phyloP scores from a whole-genome alignment of 2,329 filamentous ascomycete genomes.

The Pseudocercospora musae region DNA sequence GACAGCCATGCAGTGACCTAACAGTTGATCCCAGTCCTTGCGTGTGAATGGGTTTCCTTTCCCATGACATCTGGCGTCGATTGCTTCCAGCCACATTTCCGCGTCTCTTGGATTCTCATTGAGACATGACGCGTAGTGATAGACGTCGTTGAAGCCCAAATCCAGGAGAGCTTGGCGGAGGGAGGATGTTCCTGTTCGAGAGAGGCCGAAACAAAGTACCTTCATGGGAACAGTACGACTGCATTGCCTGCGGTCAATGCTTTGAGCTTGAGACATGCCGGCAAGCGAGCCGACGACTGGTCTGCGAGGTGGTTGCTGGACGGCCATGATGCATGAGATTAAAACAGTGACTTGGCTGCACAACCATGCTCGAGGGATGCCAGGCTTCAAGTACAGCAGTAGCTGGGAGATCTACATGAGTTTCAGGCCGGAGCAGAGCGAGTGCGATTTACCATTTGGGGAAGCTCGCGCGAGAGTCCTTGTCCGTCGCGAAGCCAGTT shows the following conservation, averaged over 20 bases:
- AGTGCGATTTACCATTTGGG: too few relatives aligned
- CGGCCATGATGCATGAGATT: background rate
- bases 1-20: constrained; percentile 34
- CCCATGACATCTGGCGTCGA: constrained; percentile 13
- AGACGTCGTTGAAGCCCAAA: constrained; percentile 61
- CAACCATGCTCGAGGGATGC: too few relatives aligned
- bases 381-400: too few relatives aligned
- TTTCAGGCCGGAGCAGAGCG: too few relatives aligned
- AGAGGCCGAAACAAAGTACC: constrained; percentile 62
- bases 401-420: too few relatives aligned
- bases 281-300: constrained; percentile 9
- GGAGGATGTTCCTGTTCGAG: constrained; percentile 63
- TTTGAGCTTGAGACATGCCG: constrained; percentile 5
- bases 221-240: constrained; percentile 53
- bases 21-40: constrained; percentile 32
- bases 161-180: constrained; percentile 52
- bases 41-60: constrained; percentile 10
- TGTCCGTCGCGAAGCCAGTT: too few relatives aligned
- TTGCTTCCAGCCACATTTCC: constrained; percentile 24
- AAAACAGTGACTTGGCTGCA: too few relatives aligned
- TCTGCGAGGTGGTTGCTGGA: background rate
- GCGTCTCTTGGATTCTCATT: constrained; percentile 23
- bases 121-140: constrained; percentile 58
- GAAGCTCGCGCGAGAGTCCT: too few relatives aligned
- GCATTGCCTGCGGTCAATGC: constrained; percentile 18